phyloP scores from a whole-genome alignment of 768 basidiomycete species.

The Paxillus rubicundulus region DNA sequence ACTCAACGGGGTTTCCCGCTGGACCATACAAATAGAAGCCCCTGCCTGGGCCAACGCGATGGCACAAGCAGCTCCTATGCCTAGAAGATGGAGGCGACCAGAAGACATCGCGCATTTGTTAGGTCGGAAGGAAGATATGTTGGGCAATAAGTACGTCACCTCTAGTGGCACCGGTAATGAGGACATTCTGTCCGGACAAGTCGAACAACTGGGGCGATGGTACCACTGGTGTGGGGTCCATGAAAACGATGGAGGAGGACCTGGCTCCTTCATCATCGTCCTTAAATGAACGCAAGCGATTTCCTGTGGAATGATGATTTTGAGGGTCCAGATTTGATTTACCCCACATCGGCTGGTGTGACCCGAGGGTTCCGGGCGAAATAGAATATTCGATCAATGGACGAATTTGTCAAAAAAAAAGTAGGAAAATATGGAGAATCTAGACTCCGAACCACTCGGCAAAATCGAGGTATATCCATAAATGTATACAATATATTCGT shows the following conservation, averaged over 20 bases:
- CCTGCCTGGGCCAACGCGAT: constrained; percentile 55
- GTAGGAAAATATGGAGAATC: constrained; percentile 13
- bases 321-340: constrained; percentile 15
- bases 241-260: constrained; percentile 20
- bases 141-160: constrained; percentile 44
- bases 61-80: constrained; percentile 55
- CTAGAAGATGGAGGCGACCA: constrained; percentile 30
- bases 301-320: neutral
- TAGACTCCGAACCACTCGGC: constrained; percentile 9
- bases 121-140: constrained; percentile 6
- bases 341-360: constrained; percentile 28
- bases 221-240: constrained; percentile 53
- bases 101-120: constrained; percentile 9
- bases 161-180: constrained; percentile 79
- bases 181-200: constrained; percentile 62
- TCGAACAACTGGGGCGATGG: constrained; percentile 61
- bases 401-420: constrained; percentile 5
- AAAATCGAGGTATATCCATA: constrained; percentile 17
- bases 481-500: constrained; percentile 21
- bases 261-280: constrained; percentile 7
- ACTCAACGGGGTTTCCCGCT: constrained; percentile 41
- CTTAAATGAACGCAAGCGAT: constrained; percentile 16
- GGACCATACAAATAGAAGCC: constrained; percentile 47
- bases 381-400: constrained; percentile 3
- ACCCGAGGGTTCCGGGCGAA: constrained; percentile 24